phyloP scores from a whole-genome alignment of 768 basidiomycete species.

The Mycena metata region DNA sequence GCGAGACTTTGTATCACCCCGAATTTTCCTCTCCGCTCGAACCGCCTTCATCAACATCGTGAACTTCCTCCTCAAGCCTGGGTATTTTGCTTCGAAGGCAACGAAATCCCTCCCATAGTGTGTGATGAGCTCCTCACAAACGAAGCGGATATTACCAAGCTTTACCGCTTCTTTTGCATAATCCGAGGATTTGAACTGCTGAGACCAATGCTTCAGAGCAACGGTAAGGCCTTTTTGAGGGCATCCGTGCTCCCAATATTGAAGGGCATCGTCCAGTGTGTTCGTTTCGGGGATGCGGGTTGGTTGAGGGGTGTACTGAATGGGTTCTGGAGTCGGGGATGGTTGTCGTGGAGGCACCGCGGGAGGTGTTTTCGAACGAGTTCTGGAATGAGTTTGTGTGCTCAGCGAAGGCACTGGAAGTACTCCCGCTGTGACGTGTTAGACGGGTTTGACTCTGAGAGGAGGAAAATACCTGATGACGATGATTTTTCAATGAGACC shows the following conservation, averaged over 20 bases:
- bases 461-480: constrained; percentile 12
- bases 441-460: neutral
- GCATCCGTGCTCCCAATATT: constrained; percentile 36
- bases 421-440: neutral
- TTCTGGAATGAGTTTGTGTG: too few species aligned
- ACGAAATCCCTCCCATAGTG: neutral
- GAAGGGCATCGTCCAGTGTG: constrained; percentile 37
- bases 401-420: too few species aligned
- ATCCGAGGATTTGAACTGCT: constrained; percentile 21
- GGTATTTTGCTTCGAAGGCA: constrained; percentile 7
- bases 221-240: constrained; percentile 31
- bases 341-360: neutral
- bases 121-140: constrained; percentile 16
- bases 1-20: constrained; percentile 26
- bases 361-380: too few species aligned
- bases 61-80: constrained; percentile 20
- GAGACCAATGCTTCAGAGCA: constrained; percentile 36
- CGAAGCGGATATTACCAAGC: constrained; percentile 18
- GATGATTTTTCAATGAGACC: neutral
- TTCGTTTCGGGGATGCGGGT: constrained; percentile 36
- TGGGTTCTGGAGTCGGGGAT: neutral
- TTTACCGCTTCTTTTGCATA: constrained; percentile 29
- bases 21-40: constrained; percentile 14
- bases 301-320: neutral
- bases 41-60: constrained; percentile 24